phyloP scores from a whole-genome alignment of 1,284 basidiomycete species.

The Xerocomus amazonicus region DNA sequence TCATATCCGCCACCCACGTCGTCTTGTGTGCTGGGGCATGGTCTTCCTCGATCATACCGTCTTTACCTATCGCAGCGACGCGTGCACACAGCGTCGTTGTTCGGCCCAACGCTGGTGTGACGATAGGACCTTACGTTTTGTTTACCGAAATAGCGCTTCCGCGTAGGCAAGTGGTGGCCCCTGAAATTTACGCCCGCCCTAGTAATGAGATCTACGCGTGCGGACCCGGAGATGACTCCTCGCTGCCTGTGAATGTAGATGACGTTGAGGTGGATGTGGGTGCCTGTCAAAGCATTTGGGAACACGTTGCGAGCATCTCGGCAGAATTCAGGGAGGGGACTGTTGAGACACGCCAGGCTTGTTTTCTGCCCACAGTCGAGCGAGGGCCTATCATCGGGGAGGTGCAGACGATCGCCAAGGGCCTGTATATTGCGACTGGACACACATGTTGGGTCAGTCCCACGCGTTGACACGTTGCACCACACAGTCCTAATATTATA shows the following conservation, averaged over 20 bases:
- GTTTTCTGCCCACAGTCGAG: slow-evolving; percentile 61
- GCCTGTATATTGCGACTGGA: slow-evolving; percentile 60
- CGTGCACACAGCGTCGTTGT: slow-evolving; percentile 71
- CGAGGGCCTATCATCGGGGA: slow-evolving; percentile 63
- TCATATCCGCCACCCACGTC: slow-evolving; percentile 57
- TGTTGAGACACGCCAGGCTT: slow-evolving; percentile 59
- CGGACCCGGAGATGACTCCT: slow-evolving; percentile 59
- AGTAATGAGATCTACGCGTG: slow-evolving; percentile 68
- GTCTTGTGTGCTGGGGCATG: slow-evolving; percentile 85
- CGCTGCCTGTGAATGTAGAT: slow-evolving; percentile 58
- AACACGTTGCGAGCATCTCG: slow-evolving; percentile 58
- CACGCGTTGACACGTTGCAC: background rate
- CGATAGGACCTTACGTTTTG: slow-evolving; percentile 59
- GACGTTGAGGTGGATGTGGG: slow-evolving; percentile 51
- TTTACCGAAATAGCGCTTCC: slow-evolving; percentile 58
- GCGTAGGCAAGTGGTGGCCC: slow-evolving; percentile 35
- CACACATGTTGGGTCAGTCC: slow-evolving; percentile 64
- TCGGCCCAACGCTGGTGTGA: slow-evolving; percentile 39
- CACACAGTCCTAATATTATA: no score
- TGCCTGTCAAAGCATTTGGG: slow-evolving; percentile 53
- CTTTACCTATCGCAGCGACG: slow-evolving; percentile 53
- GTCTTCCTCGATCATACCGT: slow-evolving; percentile 58
- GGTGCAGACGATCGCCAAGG: slow-evolving; percentile 38
- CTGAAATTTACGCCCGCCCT: slow-evolving; percentile 71
- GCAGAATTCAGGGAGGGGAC: slow-evolving; percentile 47